These are phyloP conservation scores for Teunomyces aglyptinius DNA, from an alignment of 805 yeast species.

Conservation along the genomic window DNA sequence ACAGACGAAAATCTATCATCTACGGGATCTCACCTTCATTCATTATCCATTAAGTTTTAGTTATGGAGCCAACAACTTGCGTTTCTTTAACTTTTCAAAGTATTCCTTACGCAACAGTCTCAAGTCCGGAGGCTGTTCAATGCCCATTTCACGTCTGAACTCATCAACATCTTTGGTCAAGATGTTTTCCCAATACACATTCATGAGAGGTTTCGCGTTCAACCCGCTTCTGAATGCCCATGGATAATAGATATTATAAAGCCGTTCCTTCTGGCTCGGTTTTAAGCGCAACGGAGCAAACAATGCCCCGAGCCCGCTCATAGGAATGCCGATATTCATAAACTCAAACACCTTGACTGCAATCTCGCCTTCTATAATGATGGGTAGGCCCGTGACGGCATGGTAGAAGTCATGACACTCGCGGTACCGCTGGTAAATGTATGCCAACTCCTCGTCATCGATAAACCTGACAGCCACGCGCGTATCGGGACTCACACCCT, in stretches of 20 bases:
- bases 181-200: conserved; percentile 88
- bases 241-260: conserved; percentile 73
- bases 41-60: not conserved
- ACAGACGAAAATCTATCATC: too few species aligned
- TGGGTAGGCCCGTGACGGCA: conserved; percentile 85
- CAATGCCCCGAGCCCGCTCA: conserved; percentile 92
- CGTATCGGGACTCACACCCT: conserved; percentile 92
- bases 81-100: conserved; percentile 28
- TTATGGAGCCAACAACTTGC: conserved; percentile 12
- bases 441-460: conserved; percentile 87
- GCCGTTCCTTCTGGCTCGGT: conserved; percentile 57
- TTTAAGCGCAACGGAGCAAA: conserved; percentile 81
- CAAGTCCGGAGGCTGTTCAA: conserved; percentile 73
- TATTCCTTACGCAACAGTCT: conserved; percentile 55
- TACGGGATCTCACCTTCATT: not conserved
- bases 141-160: conserved; percentile 67
- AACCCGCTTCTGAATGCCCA: conserved; percentile 82
- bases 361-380: conserved; percentile 93
- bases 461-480: conserved; percentile 85
- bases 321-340: conserved; percentile 88
- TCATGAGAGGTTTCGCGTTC: conserved; percentile 71
- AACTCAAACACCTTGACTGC: conserved; percentile 91
- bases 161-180: conserved; percentile 71
- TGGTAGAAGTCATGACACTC: conserved; percentile 98
- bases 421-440: conserved; percentile 88